Conservation (phyloP, 208 protist genomes). For the Trypanosoma congolense region DNA sequence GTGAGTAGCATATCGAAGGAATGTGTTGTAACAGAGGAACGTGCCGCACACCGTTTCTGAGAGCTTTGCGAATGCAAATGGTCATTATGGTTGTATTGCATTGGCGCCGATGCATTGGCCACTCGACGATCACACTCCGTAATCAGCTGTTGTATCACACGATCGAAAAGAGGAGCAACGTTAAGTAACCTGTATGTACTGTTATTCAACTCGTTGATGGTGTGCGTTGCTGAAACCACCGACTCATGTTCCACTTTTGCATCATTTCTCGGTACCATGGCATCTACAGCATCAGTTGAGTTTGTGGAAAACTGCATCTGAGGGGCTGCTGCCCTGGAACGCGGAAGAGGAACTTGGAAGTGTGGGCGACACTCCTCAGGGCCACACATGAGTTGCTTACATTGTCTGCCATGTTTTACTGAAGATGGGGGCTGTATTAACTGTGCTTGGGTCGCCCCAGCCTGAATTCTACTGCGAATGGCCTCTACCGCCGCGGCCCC, state of each 20-base stretch:
- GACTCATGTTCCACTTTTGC: background rate
- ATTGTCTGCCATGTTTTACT: background rate
- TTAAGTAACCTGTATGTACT: constrained; percentile 11
- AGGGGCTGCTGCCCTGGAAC: constrained; percentile 1
- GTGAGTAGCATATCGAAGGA: constrained; percentile 15
- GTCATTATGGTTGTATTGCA: background rate
- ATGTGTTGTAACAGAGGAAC: constrained; percentile 1
- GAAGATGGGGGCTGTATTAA: background rate
- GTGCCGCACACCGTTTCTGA: background rate
- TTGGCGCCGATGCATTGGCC: constrained; percentile 33
- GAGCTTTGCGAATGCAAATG: background rate
- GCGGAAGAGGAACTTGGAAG: constrained; percentile 13
- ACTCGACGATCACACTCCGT: constrained; percentile 61
- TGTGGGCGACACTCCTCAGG: constrained; percentile 1
- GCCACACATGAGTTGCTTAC: background rate
- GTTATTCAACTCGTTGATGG: background rate
- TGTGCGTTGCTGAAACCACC: background rate
- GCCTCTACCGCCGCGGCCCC: constrained; percentile 25
- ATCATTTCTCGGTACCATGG: background rate
- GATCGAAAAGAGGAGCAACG: constrained; percentile 67
- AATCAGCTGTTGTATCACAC: constrained; percentile 72
- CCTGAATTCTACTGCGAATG: constrained; percentile 10
- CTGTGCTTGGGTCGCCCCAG: background rate
- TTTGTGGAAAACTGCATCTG: background rate
- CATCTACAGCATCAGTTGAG: constrained; percentile 4